Conservation (phyloP, 2,329 filamentous ascomycete genomes). For the Seiridium unicorne region DNA sequence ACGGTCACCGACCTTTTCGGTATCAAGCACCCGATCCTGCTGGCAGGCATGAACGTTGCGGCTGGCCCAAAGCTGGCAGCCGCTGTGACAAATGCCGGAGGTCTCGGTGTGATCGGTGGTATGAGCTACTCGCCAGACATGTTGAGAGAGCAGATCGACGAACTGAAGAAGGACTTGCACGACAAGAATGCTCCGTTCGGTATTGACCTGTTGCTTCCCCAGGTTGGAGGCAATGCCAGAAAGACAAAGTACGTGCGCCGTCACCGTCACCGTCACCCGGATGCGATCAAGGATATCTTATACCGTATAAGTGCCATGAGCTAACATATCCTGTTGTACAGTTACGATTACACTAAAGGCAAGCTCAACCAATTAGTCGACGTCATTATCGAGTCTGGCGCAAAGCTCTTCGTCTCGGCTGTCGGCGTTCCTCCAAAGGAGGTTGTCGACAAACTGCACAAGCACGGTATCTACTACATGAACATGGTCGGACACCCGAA, state of each 20-base stretch:
- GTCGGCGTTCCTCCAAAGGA: constrained; percentile 89
- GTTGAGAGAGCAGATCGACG: constrained; percentile 90
- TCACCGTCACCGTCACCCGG: neutral
- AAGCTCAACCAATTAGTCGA: constrained; percentile 89
- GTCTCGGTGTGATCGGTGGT: constrained; percentile 93
- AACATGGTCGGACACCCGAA: constrained; percentile 99
- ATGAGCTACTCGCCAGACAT: constrained; percentile 96
- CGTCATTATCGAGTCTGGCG: constrained; percentile 88
- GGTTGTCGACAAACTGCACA: constrained; percentile 88
- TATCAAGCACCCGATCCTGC: constrained; percentile 94
- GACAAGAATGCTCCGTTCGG: constrained; percentile 96
- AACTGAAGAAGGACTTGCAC: constrained; percentile 82
- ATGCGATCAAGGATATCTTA: neutral
- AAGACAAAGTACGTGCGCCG: constrained; percentile 75
- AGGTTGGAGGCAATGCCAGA: constrained; percentile 89
- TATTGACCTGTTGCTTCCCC: constrained; percentile 88
- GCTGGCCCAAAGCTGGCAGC: constrained; percentile 95
- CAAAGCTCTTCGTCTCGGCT: constrained; percentile 93
- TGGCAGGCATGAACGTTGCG: constrained; percentile 99
- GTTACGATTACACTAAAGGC: constrained; percentile 99
- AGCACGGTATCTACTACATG: constrained; percentile 89
- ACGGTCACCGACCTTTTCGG: constrained; percentile 92
- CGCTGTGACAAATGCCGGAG: constrained; percentile 94
- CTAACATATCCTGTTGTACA: constrained; percentile 36
- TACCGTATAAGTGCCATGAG: neutral